A percentile compares a stretch with the other conserved stretches of the same genome.
Conservation (phyloP, 257 asterid species). For the Fraxinus pennsylvanica region DNA sequence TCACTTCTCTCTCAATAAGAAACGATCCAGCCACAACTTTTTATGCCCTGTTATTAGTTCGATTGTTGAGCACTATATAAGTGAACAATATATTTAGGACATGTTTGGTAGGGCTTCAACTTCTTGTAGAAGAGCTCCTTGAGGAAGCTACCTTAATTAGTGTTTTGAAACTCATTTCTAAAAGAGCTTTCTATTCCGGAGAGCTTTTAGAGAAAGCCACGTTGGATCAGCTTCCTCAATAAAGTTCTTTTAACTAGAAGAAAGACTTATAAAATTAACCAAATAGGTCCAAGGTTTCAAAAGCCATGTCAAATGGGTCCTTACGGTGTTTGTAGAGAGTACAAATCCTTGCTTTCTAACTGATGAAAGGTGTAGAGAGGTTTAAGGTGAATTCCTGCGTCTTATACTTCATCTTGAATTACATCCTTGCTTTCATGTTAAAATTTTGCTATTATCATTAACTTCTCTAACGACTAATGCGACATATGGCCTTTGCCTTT, state of each 20-base stretch:
- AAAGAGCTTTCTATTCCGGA: too few relatives aligned
- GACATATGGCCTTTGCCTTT: constrained; percentile 91
- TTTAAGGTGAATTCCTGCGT: neutral
- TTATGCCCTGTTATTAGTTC: neutral
- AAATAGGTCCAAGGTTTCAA: too few relatives aligned
- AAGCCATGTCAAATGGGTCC: too few relatives aligned
- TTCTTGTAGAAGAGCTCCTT: too few relatives aligned
- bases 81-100: neutral
- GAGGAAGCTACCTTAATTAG: too few relatives aligned
- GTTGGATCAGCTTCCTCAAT: too few relatives aligned
- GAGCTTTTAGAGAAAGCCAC: too few relatives aligned
- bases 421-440: neutral
- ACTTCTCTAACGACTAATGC: constrained; percentile 86
- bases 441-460: constrained; percentile 44
- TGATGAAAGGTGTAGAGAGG: neutral
- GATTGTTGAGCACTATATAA: neutral
- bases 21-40: neutral
- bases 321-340: neutral
- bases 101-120: too few relatives aligned
- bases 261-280: too few relatives aligned
- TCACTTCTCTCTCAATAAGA: neutral
- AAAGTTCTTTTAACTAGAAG: too few relatives aligned
- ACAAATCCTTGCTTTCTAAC: neutral
- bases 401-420: neutral
- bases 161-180: too few relatives aligned